Conservation (phyloP, 768 basidiomycete genomes). For the Tricholomella constricta region DNA sequence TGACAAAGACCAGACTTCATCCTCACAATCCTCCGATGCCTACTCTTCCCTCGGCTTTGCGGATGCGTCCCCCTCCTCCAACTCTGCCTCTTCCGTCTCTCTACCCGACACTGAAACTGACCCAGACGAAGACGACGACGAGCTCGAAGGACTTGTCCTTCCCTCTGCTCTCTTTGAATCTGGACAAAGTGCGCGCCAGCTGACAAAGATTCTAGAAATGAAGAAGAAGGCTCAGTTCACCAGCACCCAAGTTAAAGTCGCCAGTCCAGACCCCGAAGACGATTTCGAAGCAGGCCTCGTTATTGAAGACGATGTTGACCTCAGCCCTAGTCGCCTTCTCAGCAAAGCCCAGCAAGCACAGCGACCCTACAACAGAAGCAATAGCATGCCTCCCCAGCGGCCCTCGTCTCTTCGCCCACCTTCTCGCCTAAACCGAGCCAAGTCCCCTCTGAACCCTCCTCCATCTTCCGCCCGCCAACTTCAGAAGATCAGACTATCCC, state of each 20-base stretch:
- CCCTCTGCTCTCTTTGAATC: constrained; percentile 78
- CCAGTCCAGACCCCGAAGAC: constrained; percentile 72
- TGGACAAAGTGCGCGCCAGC: constrained; percentile 54
- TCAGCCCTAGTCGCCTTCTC: constrained; percentile 75
- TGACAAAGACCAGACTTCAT: constrained; percentile 79
- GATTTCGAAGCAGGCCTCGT: constrained; percentile 86
- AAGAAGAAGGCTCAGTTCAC: constrained; percentile 54
- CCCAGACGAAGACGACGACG: constrained; percentile 68
- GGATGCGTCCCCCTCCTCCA: constrained; percentile 70
- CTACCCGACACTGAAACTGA: constrained; percentile 76
- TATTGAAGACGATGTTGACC: constrained; percentile 80
- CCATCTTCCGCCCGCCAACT: constrained; percentile 69
- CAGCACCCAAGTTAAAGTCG: constrained; percentile 43
- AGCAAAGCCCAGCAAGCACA: constrained; percentile 47
- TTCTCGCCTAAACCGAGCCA: constrained; percentile 67
- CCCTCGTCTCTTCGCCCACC: constrained; percentile 60
- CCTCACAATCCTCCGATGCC: constrained; percentile 86
- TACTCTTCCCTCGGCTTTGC: constrained; percentile 80
- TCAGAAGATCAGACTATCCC: constrained; percentile 66
- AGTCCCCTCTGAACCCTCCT: constrained; percentile 72
- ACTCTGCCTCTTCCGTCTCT: constrained; percentile 65
- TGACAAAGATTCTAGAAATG: constrained; percentile 52
- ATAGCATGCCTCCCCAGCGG: constrained; percentile 57
- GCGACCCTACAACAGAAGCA: constrained; percentile 53
- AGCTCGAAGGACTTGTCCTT: constrained; percentile 80